Conservation (phyloP, 805 yeast genomes). For the Vanderwaltozyma polyspora region DNA sequence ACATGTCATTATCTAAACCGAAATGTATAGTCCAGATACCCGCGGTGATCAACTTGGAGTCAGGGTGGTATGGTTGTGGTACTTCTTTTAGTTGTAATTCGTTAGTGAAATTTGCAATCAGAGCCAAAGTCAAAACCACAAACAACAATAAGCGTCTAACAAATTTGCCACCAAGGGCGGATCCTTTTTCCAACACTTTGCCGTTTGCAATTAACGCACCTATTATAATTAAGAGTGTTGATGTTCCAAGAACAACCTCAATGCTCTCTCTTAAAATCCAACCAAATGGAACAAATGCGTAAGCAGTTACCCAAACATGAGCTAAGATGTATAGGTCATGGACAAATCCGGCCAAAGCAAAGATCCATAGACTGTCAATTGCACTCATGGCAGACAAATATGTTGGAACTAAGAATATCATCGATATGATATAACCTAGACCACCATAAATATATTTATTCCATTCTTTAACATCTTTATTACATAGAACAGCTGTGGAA, state of each 20-base stretch:
- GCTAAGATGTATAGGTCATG: constrained; percentile 53
- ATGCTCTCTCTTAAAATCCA: constrained; percentile 79
- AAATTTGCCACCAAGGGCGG: constrained; percentile 8
- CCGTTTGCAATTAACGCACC: constrained; percentile 32
- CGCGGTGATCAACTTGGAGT: constrained; percentile 66
- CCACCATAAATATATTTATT: constrained; percentile 48
- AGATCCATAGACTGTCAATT: constrained; percentile 44
- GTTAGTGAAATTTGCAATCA: constrained; percentile 16
- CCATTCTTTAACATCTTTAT: constrained; percentile 18
- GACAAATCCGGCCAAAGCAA: constrained; percentile 38
- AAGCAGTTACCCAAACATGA: constrained; percentile 95
- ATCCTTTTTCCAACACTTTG: constrained; percentile 1
- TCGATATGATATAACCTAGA: constrained; percentile 47
- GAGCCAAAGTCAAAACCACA: constrained; percentile 7
- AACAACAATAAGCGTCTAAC: constrained; percentile 10
- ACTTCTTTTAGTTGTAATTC: constrained; percentile 29
- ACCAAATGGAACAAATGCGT: constrained; percentile 97
- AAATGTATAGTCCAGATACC: constrained; percentile 99
- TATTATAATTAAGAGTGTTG: constrained; percentile 41
- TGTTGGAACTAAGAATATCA: constrained; percentile 54
- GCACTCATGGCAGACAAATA: constrained; percentile 47
- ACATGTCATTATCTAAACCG: constrained; percentile 94
- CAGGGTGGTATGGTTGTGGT: constrained; percentile 59
- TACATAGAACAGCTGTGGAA: constrained; percentile 21
- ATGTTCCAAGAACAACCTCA: constrained; percentile 52